These are phyloP conservation scores for Ophryocystis elektroscirrha DNA, from an alignment of 169 alveolate genomes.

Conservation along the genomic window DNA sequence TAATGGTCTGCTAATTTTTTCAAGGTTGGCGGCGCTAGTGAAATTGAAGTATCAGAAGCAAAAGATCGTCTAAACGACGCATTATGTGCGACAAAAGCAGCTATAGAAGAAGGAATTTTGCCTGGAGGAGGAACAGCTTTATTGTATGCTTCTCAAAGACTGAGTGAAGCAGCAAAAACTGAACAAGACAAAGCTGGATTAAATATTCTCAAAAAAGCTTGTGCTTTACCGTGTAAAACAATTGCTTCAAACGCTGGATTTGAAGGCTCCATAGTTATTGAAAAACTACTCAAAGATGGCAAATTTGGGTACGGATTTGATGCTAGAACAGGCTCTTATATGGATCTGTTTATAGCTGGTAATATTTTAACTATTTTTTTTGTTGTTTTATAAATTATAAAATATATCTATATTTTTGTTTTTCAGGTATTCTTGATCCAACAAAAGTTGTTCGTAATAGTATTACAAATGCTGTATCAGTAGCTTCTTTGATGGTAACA, in stretches of 20 bases:
- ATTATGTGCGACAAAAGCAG: slow-evolving; percentile 93
- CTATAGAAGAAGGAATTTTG: slow-evolving; percentile 94
- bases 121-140: slow-evolving; percentile 85
- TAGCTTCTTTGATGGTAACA: slow-evolving; percentile 87
- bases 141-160: slow-evolving; percentile 18
- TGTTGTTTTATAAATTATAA: too few species aligned
- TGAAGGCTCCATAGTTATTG: slow-evolving; percentile 88
- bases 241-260: slow-evolving; percentile 94
- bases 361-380: too few species aligned
- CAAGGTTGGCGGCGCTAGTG: slow-evolving; percentile 79
- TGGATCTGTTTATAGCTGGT: background rate
- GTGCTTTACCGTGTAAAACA: slow-evolving; percentile 78
- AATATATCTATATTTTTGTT: too few species aligned
- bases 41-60: slow-evolving; percentile 76
- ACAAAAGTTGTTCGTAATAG: slow-evolving; percentile 95
- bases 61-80: slow-evolving; percentile 96
- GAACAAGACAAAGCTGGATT: slow-evolving; percentile 75
- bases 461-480: slow-evolving; percentile 87
- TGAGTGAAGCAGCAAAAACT: slow-evolving; percentile 41
- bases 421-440: slow-evolving; percentile 86
- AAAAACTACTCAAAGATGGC: slow-evolving; percentile 40
- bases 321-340: background rate
- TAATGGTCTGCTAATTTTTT: background rate
- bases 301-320: background rate
- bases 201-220: slow-evolving; percentile 74